Conservation (phyloP, 1,284 basidiomycete species). For the Grifola frondosa region DNA sequence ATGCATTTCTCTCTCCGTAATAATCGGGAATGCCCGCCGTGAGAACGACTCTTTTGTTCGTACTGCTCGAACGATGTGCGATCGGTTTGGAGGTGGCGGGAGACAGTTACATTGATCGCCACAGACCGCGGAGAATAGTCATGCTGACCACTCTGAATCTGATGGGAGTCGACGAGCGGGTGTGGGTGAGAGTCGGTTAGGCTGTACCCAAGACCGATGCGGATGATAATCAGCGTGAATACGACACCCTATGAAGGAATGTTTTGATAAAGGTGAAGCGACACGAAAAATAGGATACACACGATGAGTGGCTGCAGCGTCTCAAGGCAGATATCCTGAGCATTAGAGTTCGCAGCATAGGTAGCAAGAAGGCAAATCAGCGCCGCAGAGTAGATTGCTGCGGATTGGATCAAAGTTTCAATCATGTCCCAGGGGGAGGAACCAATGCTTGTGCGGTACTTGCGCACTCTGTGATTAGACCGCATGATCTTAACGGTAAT, state of each 20-base stretch:
- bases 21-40: too few species aligned
- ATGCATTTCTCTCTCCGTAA: too few species aligned
- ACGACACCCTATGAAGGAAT: conserved; percentile 9
- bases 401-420: conserved; percentile 20
- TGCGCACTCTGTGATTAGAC: conserved; percentile 13
- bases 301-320: conserved; percentile 20
- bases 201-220: conserved; percentile 17
- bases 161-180: too few species aligned
- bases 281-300: conserved; percentile 10
- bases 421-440: conserved; percentile 12
- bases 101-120: conserved; percentile 18
- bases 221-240: conserved; percentile 22
- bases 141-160: conserved; percentile 8
- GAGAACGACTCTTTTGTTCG: conserved; percentile 10
- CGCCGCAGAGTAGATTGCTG: conserved; percentile 18
- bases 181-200: conserved; percentile 13
- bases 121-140: conserved; percentile 14
- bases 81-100: conserved; percentile 13
- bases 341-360: conserved; percentile 17
- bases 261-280: not conserved
- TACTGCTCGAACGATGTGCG: conserved; percentile 14
- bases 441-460: conserved; percentile 3
- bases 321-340: conserved; percentile 19
- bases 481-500: conserved; percentile 18
- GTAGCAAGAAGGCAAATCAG: conserved; percentile 17